Evolutionary conservation across 2,329 filamentous ascomycete species (phyloP), one percentile per base, ranked within the genome.

Genomic region (Camillea tinctor): DNA sequence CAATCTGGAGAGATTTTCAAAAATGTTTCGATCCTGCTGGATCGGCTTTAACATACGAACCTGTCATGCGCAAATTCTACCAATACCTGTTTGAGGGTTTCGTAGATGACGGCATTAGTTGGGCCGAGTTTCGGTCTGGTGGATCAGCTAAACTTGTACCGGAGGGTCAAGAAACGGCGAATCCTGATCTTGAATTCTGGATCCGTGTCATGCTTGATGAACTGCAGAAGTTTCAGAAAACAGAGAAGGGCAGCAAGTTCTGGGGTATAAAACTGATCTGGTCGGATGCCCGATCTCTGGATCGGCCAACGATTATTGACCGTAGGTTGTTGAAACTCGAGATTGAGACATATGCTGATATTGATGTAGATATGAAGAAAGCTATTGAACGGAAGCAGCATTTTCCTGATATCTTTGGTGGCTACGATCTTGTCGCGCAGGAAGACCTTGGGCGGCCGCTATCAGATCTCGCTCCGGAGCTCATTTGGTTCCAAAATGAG

Each of bases 401-500:
- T 44, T 64, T 61, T 20, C 61, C 61, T 21, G 56, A 62, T 22
- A 56, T 64, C 30, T 61, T 64, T 24, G 56, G 59, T 23, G 88
- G 87, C 17, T 89, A 86, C 69, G 88, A 90, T 70, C 74, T 89
- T 20, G 86, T 89, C 20, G 87, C 85, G 1, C 85, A 88, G 72
- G 87, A 90, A 77, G 85, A 88, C 62, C 70, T 79, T 0, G 87
- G 86, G 2, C 78, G 85, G 21, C 76, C 86, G 0, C 79, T 90
- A 30, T 76, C 79, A 13, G 84, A 88, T 61, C 77, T 89, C n/a
- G 77, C 84, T 0, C 86, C 87, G 0, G 77, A 88, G 58, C 73
- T 90, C 1, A 87, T 90, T 69, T 89, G 85, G 84, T 90, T 90
- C 77, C 81, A 82, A 64, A 88, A 87, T 65, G 75, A 77, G 49